Conservation (phyloP, 129 eudicot species). For the Solidago caesia region DNA sequence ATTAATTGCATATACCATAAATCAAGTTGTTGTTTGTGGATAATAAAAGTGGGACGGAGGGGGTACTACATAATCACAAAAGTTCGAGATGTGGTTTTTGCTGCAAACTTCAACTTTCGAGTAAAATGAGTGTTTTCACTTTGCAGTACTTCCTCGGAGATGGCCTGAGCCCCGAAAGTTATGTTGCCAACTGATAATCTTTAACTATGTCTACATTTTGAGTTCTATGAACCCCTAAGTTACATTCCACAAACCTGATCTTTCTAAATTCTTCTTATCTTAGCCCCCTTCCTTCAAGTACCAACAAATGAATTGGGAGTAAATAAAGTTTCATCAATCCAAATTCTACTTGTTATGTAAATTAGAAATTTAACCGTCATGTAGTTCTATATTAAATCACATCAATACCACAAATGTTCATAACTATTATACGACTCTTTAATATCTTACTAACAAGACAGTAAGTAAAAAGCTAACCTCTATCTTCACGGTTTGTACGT, state of each 20-base stretch:
- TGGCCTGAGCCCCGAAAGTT: too few species aligned
- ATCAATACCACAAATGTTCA: not conserved
- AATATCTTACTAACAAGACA: not conserved
- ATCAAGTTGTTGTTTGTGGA: too few species aligned
- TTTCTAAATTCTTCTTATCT: not conserved
- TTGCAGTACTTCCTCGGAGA: too few species aligned
- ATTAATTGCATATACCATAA: too few species aligned
- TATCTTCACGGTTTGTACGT: slow-evolving; percentile 57
- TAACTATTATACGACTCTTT: not conserved
- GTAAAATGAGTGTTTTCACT: too few species aligned
- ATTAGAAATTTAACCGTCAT: too few species aligned
- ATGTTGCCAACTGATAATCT: too few species aligned
- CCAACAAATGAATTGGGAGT: not conserved
- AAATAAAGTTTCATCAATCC: not conserved
- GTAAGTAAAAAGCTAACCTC: slow-evolving; percentile 44
- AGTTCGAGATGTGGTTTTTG: too few species aligned
- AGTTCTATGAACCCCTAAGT: not conserved
- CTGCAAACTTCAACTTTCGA: too few species aligned
- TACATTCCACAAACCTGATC: not conserved
- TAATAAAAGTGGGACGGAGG: too few species aligned
- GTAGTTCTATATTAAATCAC: not conserved
- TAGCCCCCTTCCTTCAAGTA: not conserved
- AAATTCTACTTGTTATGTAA: not conserved
- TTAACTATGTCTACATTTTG: not conserved
- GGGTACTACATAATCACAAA: too few species aligned